Conservation (phyloP, 257 asterid genomes). For the Gynochthodes officinalis region DNA sequence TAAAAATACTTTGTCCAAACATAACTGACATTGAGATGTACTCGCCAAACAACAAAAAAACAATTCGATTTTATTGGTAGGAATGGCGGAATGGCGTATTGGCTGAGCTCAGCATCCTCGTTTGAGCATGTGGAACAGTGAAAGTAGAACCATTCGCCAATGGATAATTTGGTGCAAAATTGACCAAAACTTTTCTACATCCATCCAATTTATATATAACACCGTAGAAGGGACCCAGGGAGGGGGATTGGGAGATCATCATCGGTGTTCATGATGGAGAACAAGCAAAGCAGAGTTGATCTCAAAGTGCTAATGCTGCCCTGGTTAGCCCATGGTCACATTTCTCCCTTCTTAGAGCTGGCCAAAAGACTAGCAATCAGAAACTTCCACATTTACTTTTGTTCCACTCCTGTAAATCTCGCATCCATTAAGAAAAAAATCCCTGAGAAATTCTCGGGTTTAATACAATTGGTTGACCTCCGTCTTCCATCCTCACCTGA, state of each 20-base stretch:
- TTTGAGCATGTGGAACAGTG: too few species aligned
- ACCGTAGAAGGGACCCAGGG: too few species aligned
- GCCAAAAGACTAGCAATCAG: constrained; percentile 1
- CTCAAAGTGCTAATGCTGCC: constrained; percentile 17
- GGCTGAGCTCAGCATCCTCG: too few species aligned
- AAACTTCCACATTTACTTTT: constrained; percentile 25
- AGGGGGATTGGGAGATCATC: neutral
- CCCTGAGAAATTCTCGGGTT: constrained; percentile 14
- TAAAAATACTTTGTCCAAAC: too few species aligned
- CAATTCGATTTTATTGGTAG: too few species aligned
- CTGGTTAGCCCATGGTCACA: constrained; percentile 13
- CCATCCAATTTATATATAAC: too few species aligned
- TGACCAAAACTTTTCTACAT: too few species aligned
- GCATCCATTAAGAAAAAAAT: constrained; percentile 31
- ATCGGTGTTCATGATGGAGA: neutral
- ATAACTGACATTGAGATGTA: too few species aligned
- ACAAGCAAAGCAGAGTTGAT: neutral
- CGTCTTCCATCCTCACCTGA: constrained; percentile 29
- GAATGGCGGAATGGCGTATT: too few species aligned
- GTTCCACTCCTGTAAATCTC: constrained; percentile 44
- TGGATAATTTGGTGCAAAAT: too few species aligned
- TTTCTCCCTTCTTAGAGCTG: constrained; percentile 2
- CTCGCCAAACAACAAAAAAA: too few species aligned
- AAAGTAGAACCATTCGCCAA: too few species aligned
- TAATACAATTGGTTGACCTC: constrained; percentile 32